Conservation (phyloP, 352 stramenopile species). For the Phytophthora hybrid region DNA sequence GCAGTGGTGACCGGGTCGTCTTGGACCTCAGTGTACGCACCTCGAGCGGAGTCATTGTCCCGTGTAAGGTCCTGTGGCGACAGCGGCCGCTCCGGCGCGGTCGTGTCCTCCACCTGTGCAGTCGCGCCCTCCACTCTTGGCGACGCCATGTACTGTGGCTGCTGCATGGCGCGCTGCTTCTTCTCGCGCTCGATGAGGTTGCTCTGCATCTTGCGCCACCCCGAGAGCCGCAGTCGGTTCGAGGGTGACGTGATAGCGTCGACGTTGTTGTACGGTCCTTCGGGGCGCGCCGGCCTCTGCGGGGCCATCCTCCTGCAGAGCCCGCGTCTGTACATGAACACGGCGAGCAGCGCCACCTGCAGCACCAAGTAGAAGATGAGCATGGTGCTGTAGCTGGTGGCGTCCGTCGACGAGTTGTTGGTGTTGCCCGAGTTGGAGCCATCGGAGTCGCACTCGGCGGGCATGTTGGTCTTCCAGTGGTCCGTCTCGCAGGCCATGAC, state of each 20-base stretch:
- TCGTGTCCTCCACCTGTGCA: slow-evolving; percentile 6
- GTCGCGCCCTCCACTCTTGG: slow-evolving; percentile 23
- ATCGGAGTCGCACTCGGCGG: slow-evolving; percentile 50
- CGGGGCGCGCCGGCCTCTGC: slow-evolving; percentile 14
- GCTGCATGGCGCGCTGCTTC: slow-evolving; percentile 42
- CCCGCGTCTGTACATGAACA: slow-evolving; percentile 68
- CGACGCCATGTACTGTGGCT: slow-evolving; percentile 37
- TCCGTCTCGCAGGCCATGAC: slow-evolving; percentile 63
- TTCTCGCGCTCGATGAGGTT: slow-evolving; percentile 71
- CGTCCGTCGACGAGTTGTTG: slow-evolving; percentile 13
- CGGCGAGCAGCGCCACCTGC: slow-evolving; percentile 63
- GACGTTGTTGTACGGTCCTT: slow-evolving; percentile 82
- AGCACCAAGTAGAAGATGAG: slow-evolving; percentile 77
- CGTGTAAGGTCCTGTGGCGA: slow-evolving; percentile 11
- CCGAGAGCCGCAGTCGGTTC: slow-evolving; percentile 70
- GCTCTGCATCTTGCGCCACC: slow-evolving; percentile 63
- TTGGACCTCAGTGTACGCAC: slow-evolving; percentile 26
- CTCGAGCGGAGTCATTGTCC: slow-evolving; percentile 25
- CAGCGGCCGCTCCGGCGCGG: slow-evolving; percentile 1
- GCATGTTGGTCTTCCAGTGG: slow-evolving; percentile 63
- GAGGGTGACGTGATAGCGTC: slow-evolving; percentile 72
- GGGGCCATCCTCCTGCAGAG: slow-evolving; percentile 44
- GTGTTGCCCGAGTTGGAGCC: slow-evolving; percentile 24
- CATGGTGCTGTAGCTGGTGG: slow-evolving; percentile 61
- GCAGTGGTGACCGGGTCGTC: slow-evolving; percentile 3